Conservation (phyloP, 1,139 yeast genomes). For the Saccharomycopsis phalli region DNA sequence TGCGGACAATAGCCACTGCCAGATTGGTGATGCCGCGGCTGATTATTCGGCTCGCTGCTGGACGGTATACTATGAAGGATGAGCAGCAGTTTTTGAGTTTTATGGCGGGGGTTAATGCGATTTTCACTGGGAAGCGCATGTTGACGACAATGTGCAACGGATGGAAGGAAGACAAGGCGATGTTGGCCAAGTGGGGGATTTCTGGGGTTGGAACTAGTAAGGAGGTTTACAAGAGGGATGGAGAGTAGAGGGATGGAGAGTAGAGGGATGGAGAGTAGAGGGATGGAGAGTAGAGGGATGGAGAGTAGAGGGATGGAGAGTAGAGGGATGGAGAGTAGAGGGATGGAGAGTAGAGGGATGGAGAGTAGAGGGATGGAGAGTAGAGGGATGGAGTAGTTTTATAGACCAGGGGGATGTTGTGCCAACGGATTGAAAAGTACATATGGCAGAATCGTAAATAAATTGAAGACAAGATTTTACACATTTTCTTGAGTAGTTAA, state of each 20-base stretch:
- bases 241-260: neutral
- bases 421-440: no score
- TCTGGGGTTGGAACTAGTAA: slow-evolving; percentile 42
- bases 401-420: no score
- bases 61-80: slow-evolving; percentile 74
- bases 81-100: slow-evolving; percentile 68
- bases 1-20: slow-evolving; percentile 69
- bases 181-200: slow-evolving; percentile 66
- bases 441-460: no score
- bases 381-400: no score
- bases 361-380: no score
- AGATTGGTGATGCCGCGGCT: slow-evolving; percentile 65
- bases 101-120: slow-evolving; percentile 73
- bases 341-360: no score
- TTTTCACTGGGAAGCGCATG: slow-evolving; percentile 77
- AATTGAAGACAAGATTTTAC: no score
- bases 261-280: no score
- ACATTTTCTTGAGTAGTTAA: no score
- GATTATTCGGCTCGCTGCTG: slow-evolving; percentile 70
- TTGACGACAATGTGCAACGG: slow-evolving; percentile 77
- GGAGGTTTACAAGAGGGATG: slow-evolving; percentile 33
- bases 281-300: no score
- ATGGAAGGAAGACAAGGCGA: slow-evolving; percentile 70
- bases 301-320: no score
- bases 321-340: no score